These are phyloP conservation scores for Solanum clarkiae DNA, from an alignment of 257 asterid species.

Conservation along the genomic window DNA sequence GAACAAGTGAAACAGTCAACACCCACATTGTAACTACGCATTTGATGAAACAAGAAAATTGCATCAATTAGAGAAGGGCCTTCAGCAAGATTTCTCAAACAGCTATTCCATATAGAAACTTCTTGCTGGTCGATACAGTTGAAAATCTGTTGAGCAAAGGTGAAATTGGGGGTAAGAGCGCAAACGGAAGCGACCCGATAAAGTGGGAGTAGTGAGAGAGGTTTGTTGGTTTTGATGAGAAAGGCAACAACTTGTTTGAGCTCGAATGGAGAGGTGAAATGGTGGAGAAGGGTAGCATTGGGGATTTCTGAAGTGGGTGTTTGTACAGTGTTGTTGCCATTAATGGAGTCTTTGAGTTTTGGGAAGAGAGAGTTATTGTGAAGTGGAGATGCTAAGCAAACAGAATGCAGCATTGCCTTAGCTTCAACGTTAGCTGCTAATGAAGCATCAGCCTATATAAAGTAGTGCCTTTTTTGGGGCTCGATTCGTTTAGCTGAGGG, in stretches of 20 bases:
- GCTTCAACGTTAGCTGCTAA: not conserved
- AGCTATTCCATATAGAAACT: constrained; percentile 32
- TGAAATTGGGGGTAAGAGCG: constrained; percentile 44
- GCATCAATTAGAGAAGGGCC: constrained; percentile 39
- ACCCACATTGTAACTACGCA: constrained; percentile 22
- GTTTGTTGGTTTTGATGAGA: constrained; percentile 27
- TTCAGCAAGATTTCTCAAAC: constrained; percentile 42
- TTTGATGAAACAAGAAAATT: constrained; percentile 34
- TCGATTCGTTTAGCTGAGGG: no score
- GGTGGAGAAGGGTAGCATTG: constrained; percentile 6
- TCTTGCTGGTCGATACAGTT: constrained; percentile 9
- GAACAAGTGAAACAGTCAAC: constrained; percentile 50
- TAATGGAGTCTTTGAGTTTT: not conserved
- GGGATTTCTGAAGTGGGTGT: not conserved
- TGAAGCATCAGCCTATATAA: not conserved
- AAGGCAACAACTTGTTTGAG: constrained; percentile 39
- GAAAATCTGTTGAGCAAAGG: constrained; percentile 39
- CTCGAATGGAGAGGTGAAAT: constrained; percentile 30
- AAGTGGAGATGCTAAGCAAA: not conserved
- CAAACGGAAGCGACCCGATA: constrained; percentile 49
- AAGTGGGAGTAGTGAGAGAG: constrained; percentile 39
- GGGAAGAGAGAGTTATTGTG: not conserved
- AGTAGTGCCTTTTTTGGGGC: no score
- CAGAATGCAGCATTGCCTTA: not conserved
- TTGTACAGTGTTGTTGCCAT: not conserved